These are phyloP conservation scores for Magnusiomyces magnusii DNA, from an alignment of 1,139 yeast species.

Conservation along the genomic window DNA sequence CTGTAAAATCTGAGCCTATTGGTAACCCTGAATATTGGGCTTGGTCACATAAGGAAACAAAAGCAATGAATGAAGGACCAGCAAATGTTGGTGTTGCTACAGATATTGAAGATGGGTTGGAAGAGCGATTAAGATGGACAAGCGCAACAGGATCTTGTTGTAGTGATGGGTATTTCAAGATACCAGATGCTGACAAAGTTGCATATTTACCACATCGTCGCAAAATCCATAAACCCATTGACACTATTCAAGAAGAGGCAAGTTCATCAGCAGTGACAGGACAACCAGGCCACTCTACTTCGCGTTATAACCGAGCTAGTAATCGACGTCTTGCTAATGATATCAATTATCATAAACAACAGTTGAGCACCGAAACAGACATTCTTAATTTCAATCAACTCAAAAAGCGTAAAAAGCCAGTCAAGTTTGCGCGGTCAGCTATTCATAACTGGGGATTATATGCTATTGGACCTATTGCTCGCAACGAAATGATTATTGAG, in stretches of 20 bases:
- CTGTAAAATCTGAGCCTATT: conserved; percentile 31
- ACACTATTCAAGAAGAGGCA: conserved; percentile 26
- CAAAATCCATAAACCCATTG: conserved; percentile 41
- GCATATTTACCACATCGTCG: conserved; percentile 76
- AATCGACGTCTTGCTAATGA: conserved; percentile 90
- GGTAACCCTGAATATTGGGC: conserved; percentile 54
- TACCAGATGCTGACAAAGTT: conserved; percentile 63
- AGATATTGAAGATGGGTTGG: conserved; percentile 3
- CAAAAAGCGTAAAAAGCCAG: conserved; percentile 87
- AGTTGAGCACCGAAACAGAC: conserved; percentile 76
- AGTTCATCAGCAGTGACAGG: conserved; percentile 18
- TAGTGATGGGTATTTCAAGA: conserved; percentile 67
- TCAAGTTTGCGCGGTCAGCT: conserved; percentile 91
- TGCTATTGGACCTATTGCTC: conserved; percentile 90
- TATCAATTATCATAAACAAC: conserved; percentile 70
- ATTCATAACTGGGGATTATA: conserved; percentile 98
- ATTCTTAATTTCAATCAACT: conserved; percentile 67
- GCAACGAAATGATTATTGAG: conserved; percentile 95
- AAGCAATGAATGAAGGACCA: conserved; percentile 18
- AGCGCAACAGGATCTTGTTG: conserved; percentile 52
- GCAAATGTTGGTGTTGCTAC: conserved; percentile 11
- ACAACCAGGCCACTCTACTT: conserved; percentile 42
- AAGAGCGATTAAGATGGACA: conserved; percentile 13
- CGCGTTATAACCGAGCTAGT: conserved; percentile 82
- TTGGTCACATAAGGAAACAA: conserved; percentile 47